A percentile compares a stretch with the other conserved stretches of the same genome.
These are phyloP conservation scores for Kluyveromyces sp. DNA, from an alignment of 1,139 yeast genomes.

Conservation along the genomic window DNA sequence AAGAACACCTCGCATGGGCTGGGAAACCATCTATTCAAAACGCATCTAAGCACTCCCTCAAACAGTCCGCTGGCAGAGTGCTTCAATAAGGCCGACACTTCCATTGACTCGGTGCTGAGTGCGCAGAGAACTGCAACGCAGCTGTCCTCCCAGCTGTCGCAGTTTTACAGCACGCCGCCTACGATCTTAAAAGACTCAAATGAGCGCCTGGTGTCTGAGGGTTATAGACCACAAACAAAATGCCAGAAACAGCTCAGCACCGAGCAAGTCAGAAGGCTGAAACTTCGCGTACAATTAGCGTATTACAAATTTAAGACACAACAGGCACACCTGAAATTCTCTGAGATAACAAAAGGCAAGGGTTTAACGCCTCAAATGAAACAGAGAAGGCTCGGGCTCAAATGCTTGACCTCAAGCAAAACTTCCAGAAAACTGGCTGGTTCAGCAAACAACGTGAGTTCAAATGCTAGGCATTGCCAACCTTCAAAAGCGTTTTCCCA, in stretches of 20 bases:
- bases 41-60: conserved; percentile 2
- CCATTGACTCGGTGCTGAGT: background rate
- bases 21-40: background rate
- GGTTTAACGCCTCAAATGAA: conserved; percentile 1
- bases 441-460: background rate
- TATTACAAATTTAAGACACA: conserved; percentile 63
- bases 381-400: too few species aligned
- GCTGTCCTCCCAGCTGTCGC: background rate
- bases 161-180: conserved; percentile 3
- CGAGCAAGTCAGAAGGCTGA: conserved; percentile 37
- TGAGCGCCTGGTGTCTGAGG: background rate
- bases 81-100: background rate
- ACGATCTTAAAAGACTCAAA: background rate
- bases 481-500: background rate
- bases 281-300: conserved; percentile 69
- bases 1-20: background rate
- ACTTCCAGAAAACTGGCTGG: conserved; percentile 8
- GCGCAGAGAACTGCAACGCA: background rate
- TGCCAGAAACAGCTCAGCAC: conserved; percentile 2
- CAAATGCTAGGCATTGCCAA: background rate
- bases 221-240: background rate
- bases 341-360: conserved; percentile 11
- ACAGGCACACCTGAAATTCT: conserved; percentile 36
- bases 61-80: conserved; percentile 1
- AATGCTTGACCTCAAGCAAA: conserved; percentile 10